phyloP scores from a whole-genome alignment of 148 eudicot genomes.

The Salicornia ramosissima region DNA sequence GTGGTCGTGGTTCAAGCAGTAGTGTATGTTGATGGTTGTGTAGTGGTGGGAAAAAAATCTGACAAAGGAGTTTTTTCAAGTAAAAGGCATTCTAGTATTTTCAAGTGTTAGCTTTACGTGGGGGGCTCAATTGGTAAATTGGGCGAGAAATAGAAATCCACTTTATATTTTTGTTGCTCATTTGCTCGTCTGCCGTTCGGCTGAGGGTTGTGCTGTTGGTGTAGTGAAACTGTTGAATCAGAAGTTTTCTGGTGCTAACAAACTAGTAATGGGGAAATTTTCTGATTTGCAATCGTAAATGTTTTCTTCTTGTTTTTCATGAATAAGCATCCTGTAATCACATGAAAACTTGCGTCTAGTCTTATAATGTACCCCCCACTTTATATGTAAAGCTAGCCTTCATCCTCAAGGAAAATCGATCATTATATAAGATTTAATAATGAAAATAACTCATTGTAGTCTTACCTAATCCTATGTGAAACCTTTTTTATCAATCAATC shows the following conservation, averaged over 20 bases:
- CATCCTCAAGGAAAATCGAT: slow-evolving; percentile 15
- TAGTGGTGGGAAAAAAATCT: too few relatives aligned
- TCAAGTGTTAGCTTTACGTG: too few relatives aligned
- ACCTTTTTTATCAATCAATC: neutral
- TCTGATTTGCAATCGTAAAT: neutral
- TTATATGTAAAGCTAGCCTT: slow-evolving; percentile 7
- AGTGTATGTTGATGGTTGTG: too few relatives aligned
- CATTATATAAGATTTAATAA: neutral
- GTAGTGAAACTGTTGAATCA: neutral
- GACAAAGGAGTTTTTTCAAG: too few relatives aligned
- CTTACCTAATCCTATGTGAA: neutral
- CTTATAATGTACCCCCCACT: slow-evolving; percentile 11
- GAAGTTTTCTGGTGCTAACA: slow-evolving; percentile 2
- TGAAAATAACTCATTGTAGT: neutral
- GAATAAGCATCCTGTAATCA: neutral
- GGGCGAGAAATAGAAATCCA: too few relatives aligned
- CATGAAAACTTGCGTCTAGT: slow-evolving; percentile 8
- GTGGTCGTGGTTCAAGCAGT: too few relatives aligned
- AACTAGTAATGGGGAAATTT: neutral
- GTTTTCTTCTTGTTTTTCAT: slow-evolving; percentile 2
- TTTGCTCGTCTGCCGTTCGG: too few relatives aligned
- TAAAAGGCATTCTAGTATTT: too few relatives aligned
- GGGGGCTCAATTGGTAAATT: too few relatives aligned
- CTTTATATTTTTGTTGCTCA: too few relatives aligned
- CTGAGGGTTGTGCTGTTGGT: too few relatives aligned